Conservation (phyloP, 2,329 filamentous ascomycete species). For the Akanthomyces lecanii region DNA sequence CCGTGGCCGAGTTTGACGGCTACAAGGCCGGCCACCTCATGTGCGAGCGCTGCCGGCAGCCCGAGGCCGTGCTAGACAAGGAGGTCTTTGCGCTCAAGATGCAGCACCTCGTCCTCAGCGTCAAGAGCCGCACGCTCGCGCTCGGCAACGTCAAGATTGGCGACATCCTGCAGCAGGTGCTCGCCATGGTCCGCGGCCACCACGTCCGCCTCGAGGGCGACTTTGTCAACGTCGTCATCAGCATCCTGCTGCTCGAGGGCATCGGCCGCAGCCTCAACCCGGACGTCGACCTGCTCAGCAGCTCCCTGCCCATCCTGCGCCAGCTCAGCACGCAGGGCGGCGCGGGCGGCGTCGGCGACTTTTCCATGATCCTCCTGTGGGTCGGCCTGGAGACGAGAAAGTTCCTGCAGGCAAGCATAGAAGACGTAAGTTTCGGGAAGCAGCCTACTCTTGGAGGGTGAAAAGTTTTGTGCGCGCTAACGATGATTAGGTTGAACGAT, state of each 20-base stretch:
- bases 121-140: constrained; percentile 87
- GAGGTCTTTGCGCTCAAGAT: constrained; percentile 94
- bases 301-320: constrained; percentile 83
- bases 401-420: constrained; percentile 84
- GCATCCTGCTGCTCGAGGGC: constrained; percentile 86
- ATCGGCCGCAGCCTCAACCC: constrained; percentile 87
- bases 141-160: constrained; percentile 94
- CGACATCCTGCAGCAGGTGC: constrained; percentile 85
- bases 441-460: not conserved
- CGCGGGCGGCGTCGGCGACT: constrained; percentile 68
- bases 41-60: constrained; percentile 92
- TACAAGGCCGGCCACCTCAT: constrained; percentile 93
- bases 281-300: constrained; percentile 77
- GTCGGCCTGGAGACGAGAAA: constrained; percentile 81
- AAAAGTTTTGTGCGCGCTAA: not conserved
- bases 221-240: constrained; percentile 97
- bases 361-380: constrained; percentile 88
- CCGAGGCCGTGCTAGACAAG: constrained; percentile 79
- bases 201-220: constrained; percentile 95
- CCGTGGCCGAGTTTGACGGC: constrained; percentile 93
- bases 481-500: constrained; percentile 66
- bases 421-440: constrained; percentile 61
- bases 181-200: constrained; percentile 85
- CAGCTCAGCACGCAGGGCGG: constrained; percentile 78
- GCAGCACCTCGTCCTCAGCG: constrained; percentile 89